Conservation (phyloP, 345 rosid species). For the Linum lewisii region DNA sequence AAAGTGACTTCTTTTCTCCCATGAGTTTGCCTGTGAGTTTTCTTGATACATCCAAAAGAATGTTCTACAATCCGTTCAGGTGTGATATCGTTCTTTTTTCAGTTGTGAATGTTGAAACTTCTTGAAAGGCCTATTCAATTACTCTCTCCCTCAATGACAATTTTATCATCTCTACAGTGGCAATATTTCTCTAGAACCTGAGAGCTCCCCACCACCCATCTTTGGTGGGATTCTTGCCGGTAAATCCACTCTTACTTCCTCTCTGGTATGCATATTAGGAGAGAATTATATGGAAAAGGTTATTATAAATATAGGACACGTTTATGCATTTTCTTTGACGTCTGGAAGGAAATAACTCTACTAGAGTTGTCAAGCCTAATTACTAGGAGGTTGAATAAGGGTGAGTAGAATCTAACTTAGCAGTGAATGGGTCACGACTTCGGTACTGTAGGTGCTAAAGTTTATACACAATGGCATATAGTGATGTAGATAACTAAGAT, state of each 20-base stretch:
- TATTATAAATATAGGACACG: not conserved
- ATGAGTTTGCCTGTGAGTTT: conserved; percentile 51
- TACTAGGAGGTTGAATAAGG: too few species aligned
- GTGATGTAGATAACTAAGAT: too few species aligned
- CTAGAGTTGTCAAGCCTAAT: too few species aligned
- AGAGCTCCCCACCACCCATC: conserved; percentile 42
- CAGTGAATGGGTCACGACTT: too few species aligned
- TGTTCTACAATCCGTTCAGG: conserved; percentile 98
- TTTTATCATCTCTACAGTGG: conserved; percentile 51
- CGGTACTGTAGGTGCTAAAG: too few species aligned
- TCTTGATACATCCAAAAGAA: conserved; percentile 51
- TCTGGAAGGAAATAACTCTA: too few species aligned
- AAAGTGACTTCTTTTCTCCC: conserved; percentile 51
- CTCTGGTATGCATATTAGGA: not conserved
- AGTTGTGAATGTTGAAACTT: conserved; percentile 2
- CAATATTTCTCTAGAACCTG: conserved; percentile 49
- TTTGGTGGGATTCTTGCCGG: conserved; percentile 98
- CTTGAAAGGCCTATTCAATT: not conserved
- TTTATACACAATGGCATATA: too few species aligned
- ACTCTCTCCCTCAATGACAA: not conserved
- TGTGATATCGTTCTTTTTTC: conserved; percentile 16
- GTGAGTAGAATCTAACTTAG: too few species aligned
- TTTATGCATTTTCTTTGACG: too few species aligned
- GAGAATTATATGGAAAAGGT: not conserved
- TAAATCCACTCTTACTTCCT: conserved; percentile 21